These are phyloP conservation scores for Triangularia verruculosa DNA, from an alignment of 2,329 filamentous ascomycete genomes.

Conservation along the genomic window DNA sequence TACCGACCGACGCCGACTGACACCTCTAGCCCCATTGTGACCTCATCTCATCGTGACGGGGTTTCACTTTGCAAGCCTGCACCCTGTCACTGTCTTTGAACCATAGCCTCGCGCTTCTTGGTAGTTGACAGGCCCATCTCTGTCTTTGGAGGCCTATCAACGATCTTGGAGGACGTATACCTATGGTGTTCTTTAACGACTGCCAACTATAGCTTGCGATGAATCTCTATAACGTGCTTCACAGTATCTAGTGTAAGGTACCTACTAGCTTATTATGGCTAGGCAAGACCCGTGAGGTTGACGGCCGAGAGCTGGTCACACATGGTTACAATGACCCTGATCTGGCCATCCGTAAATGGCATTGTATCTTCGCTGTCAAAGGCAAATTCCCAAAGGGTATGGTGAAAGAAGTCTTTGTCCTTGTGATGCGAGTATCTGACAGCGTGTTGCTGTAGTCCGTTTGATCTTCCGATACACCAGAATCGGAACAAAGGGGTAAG, in stretches of 20 bases:
- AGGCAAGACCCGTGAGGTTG: not conserved
- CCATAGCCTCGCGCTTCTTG: slow-evolving; percentile 5
- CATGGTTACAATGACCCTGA: not conserved
- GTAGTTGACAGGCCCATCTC: too few species aligned
- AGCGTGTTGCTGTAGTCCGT: not conserved
- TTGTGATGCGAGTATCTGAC: not conserved
- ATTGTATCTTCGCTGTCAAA: not conserved
- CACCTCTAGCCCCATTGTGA: not conserved
- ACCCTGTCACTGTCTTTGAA: slow-evolving; percentile 2
- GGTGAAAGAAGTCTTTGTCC: not conserved
- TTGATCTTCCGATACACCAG: too few species aligned
- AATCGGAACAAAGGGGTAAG: not conserved
- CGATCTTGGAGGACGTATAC: too few species aligned
- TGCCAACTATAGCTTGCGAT: too few species aligned
- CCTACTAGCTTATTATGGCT: not conserved
- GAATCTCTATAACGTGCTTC: too few species aligned
- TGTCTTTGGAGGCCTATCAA: too few species aligned
- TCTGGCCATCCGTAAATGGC: not conserved
- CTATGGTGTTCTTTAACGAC: too few species aligned
- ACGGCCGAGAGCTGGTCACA: slow-evolving; percentile 3
- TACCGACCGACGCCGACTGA: not conserved
- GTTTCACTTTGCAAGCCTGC: slow-evolving; percentile 1
- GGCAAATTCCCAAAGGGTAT: not conserved
- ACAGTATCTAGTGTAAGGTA: too few species aligned
- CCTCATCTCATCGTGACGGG: not conserved